Evolutionary conservation across 2,329 filamentous ascomycete species (phyloP), one percentile per base, ranked within the genome.

Genomic region (Calonectria pteridis): DNA sequence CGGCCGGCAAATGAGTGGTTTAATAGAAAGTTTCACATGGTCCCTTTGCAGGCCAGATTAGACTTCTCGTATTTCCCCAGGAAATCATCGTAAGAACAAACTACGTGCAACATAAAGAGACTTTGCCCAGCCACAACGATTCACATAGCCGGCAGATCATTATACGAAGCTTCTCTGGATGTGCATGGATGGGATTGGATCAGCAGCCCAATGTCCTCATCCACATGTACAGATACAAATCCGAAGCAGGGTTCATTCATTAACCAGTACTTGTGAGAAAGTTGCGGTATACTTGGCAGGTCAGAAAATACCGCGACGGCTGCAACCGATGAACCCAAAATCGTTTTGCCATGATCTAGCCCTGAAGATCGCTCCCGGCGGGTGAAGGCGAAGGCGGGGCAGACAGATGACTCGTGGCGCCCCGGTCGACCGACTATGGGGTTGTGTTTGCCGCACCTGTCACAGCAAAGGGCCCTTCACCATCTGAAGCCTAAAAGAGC

Each of bases 371-470:
- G 62, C 55, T 67, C 35, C n/a, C 33, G 33, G 43, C 63, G 53
- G 53, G 10, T 55, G 46, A 64, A 64, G 62, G 49, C 55, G 28
- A 43, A 53, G 55, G 65, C 70, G 70, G 70, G 69, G 69, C 63
- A 40, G 23, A 59, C 51, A 53, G 69, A 50, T 50, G 28, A 50
- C 66, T 69, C 66, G 66, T 69, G 58, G 55, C 58, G 70, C 66
- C 70, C 65, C 53, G 40, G 70, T 68, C 69, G 37, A 65, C 35
- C 33, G 59, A 62, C 35, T 53, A 37, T 64, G 69, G 65, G 70
- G 55, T 64, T 29, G 9, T 58, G 33, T 68, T 77, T 80, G 76
- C 78, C 78, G 78, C 78, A 43, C 78, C 78, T 80, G 64, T 80
- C 51, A 80, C 65, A 72, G 64, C 26, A 50, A 59, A 72, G 72